These are phyloP conservation scores for Lonicera japonica DNA, from an alignment of 129 eudicot genomes.

Conservation along the genomic window DNA sequence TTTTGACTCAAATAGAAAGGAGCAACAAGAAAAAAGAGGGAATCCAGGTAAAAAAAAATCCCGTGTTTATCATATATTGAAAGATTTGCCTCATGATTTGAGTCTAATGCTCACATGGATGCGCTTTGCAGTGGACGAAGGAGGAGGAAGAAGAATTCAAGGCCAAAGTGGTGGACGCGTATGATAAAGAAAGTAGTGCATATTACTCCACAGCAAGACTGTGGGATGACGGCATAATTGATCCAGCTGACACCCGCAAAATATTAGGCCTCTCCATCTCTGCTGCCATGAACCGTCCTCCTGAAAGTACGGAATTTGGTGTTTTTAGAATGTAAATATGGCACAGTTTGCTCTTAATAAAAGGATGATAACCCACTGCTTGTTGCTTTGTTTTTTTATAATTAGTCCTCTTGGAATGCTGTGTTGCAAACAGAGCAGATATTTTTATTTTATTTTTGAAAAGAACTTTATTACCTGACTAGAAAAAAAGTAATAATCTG, in stretches of 20 bases:
- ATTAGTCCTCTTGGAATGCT: neutral
- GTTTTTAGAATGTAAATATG: conserved; percentile 82
- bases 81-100: neutral
- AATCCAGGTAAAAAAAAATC: conserved; percentile 56
- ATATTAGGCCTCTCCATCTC: conserved; percentile 73
- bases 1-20: conserved; percentile 78
- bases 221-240: conserved; percentile 96
- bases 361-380: neutral
- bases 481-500: too few species aligned
- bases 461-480: too few species aligned
- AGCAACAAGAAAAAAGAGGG: conserved; percentile 73
- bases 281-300: conserved; percentile 54
- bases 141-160: conserved; percentile 79
- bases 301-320: conserved; percentile 73
- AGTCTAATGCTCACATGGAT: neutral
- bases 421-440: too few species aligned
- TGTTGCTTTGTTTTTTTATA: too few species aligned
- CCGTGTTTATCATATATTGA: neutral
- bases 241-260: conserved; percentile 94
- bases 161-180: conserved; percentile 68
- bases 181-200: conserved; percentile 77
- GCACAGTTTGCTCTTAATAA: neutral
- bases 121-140: conserved; percentile 63
- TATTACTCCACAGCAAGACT: conserved; percentile 92
- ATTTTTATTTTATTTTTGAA: too few species aligned